Evolutionary conservation across 768 basidiomycete species (phyloP).

Genomic region (Clitopilus hobsonii): DNA sequence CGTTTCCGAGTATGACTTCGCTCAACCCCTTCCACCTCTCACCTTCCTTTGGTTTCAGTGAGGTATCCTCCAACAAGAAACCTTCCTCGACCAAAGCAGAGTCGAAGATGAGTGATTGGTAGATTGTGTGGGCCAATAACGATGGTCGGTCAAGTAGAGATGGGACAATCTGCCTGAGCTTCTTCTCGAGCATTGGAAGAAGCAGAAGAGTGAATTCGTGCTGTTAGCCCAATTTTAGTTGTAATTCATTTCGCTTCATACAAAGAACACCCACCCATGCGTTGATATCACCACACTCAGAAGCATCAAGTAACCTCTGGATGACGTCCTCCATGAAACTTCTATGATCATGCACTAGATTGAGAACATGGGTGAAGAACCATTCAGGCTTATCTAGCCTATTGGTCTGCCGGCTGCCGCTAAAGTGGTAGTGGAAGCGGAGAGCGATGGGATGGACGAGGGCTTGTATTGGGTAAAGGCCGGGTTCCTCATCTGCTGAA

Average conservation of each 20-base stretch:
- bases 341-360: slow-evolving; percentile 81
- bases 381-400: slow-evolving; percentile 97
- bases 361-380: slow-evolving; percentile 91
- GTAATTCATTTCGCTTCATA: too few relatives aligned
- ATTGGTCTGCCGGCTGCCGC: slow-evolving; percentile 82
- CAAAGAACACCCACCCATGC: slow-evolving; percentile 85
- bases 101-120: slow-evolving; percentile 89
- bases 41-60: slow-evolving; percentile 21
- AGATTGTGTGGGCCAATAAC: slow-evolving; percentile 91
- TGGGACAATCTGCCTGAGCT: slow-evolving; percentile 73
- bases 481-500: slow-evolving; percentile 35
- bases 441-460: slow-evolving; percentile 78
- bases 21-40: slow-evolving; percentile 72
- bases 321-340: slow-evolving; percentile 73
- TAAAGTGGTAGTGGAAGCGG: slow-evolving; percentile 95
- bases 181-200: slow-evolving; percentile 70
- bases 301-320: slow-evolving; percentile 63
- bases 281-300: slow-evolving; percentile 59
- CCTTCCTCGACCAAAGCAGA: slow-evolving; percentile 69
- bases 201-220: slow-evolving; percentile 75
- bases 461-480: slow-evolving; percentile 80
- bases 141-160: slow-evolving; percentile 72
- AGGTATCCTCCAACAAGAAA: slow-evolving; percentile 57
- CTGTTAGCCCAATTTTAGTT: neutral
- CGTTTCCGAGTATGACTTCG: slow-evolving; percentile 73